Conservation (phyloP, 148 eudicot species). For the Rhododendron kiyosumense region DNA sequence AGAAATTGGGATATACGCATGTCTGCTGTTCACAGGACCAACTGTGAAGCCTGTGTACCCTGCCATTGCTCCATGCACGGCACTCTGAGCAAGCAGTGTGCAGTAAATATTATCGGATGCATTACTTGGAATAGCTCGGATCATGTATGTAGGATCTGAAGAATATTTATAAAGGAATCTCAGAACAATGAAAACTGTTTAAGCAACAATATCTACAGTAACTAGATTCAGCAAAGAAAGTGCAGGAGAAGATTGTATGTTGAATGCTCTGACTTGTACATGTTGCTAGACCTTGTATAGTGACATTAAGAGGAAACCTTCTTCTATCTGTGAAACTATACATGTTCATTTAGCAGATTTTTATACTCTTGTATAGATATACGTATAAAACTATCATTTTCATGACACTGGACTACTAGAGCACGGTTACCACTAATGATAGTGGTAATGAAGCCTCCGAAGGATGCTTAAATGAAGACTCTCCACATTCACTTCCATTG, state of each 20-base stretch:
- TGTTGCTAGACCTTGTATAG: neutral
- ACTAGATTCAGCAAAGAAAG: neutral
- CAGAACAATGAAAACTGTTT: neutral
- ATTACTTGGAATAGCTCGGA: slow-evolving; percentile 58
- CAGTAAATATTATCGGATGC: slow-evolving; percentile 59
- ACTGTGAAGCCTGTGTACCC: slow-evolving; percentile 59
- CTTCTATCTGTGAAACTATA: neutral
- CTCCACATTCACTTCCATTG: neutral
- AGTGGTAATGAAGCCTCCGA: neutral
- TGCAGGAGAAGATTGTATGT: neutral
- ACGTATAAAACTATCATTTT: neutral
- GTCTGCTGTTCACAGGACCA: slow-evolving; percentile 62
- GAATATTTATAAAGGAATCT: neutral
- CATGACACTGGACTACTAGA: neutral
- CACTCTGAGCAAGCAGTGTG: slow-evolving; percentile 62
- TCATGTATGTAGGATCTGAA: slow-evolving; percentile 65
- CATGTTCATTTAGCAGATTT: neutral
- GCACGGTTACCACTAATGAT: neutral
- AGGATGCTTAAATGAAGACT: neutral
- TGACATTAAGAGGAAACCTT: neutral
- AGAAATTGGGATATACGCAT: slow-evolving; percentile 55
- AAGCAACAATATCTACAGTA: neutral
- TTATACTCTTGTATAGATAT: neutral
- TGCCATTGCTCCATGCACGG: slow-evolving; percentile 68
- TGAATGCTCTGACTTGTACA: neutral